Conservation (phyloP, 257 asterid genomes). For the Solanum megistacrolobum region DNA sequence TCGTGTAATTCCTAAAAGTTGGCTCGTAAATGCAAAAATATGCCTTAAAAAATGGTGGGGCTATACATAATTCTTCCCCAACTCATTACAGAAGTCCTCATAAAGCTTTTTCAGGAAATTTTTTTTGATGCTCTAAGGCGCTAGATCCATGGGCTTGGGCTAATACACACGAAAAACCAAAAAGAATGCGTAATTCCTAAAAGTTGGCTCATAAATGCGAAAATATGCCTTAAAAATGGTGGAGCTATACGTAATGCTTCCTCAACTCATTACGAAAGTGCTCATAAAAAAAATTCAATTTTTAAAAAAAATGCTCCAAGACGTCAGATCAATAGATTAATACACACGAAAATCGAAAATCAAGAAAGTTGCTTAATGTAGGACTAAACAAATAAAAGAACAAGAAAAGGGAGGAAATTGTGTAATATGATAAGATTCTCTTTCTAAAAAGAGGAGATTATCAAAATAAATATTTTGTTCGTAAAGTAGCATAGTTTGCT, state of each 20-base stretch:
- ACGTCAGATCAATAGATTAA: no score
- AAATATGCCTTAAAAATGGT: no score
- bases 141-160: no score
- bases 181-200: rapidly evolving
- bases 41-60: not conserved
- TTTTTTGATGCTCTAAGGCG: not conserved
- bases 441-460: not conserved
- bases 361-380: no score
- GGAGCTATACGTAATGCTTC: not conserved
- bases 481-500: not conserved
- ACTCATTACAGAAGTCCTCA: not conserved
- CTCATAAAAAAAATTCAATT: no score
- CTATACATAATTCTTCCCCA: no score
- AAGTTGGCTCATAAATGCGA: not conserved
- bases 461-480: not conserved
- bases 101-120: no score
- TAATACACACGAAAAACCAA: no score
- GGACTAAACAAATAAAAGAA: not conserved
- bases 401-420: not conserved
- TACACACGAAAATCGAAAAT: no score
- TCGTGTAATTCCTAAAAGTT: no score
- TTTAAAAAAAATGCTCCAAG: no score
- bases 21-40: no score
- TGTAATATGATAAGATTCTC: not conserved
- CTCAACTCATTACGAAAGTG: rapidly evolving